A percentile compares a stretch with the other conserved stretches of the same genome.
Conservation (phyloP, 179 eudicot species). For the Camellia oleifera region DNA sequence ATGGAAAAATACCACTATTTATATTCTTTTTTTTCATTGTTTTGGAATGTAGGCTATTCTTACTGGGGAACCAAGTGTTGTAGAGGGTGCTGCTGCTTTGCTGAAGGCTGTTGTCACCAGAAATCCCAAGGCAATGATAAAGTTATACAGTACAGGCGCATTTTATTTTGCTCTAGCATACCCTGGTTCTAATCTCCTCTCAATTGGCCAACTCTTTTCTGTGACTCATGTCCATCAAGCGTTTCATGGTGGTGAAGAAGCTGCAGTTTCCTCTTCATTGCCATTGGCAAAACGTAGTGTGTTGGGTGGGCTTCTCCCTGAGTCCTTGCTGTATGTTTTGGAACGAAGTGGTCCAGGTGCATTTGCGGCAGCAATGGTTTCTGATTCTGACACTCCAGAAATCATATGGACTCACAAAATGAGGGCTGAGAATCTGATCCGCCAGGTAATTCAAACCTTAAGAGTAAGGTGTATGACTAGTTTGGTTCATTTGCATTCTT, state of each 20-base stretch:
- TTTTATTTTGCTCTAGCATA: constrained; percentile 98
- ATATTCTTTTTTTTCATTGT: constrained; percentile 2
- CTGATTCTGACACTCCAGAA: constrained; percentile 99
- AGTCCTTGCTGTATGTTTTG: constrained; percentile 89
- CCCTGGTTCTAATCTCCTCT: constrained; percentile 96
- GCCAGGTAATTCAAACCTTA: constrained; percentile 63
- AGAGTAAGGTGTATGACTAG: not conserved
- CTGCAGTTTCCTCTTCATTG: constrained; percentile 95
- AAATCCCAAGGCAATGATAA: constrained; percentile 97
- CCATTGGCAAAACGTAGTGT: constrained; percentile 99
- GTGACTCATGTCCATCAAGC: constrained; percentile 97
- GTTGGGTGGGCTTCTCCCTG: constrained; percentile 96
- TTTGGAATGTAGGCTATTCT: constrained; percentile 70
- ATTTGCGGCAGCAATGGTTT: constrained; percentile 98
- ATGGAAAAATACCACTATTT: not conserved
- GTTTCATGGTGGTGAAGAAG: constrained; percentile 99
- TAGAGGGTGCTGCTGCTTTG: constrained; percentile 93
- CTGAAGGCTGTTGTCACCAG: constrained; percentile 86
- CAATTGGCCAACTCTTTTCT: constrained; percentile 87
- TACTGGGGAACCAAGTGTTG: constrained; percentile 93
- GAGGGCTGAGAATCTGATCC: constrained; percentile 97
- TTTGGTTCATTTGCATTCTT: constrained; percentile 4
- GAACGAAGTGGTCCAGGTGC: constrained; percentile 97
- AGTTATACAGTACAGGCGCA: constrained; percentile 87
- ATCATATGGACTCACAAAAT: constrained; percentile 99